Evolutionary conservation across 2,329 filamentous ascomycete species (phyloP), one percentile per base, ranked within the genome.

Genomic region (Curvularia spicifera): DNA sequence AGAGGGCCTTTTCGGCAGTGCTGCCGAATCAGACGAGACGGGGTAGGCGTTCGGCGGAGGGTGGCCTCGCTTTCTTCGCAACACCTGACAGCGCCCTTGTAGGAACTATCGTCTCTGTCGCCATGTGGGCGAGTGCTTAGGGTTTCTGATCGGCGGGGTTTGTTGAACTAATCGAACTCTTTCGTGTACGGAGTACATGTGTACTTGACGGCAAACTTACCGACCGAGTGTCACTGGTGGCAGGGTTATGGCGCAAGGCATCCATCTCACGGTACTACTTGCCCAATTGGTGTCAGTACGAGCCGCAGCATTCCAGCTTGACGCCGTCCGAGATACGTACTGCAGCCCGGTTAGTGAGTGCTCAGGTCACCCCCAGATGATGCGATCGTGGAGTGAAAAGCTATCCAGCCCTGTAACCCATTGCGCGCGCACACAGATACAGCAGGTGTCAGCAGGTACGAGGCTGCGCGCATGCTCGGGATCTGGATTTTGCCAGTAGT

Each of bases 401-500:
- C 47, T 45, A 20, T 35, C 24, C 29, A 45, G 51, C 31, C 39
- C 26, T 28, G 40, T 18, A 18, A 18, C 18, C 18, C 18, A 18
- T 18, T 18, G 18, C 18, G 18, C n/a, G 49, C 50, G 35, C 22
- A 33, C 42, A 48, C 29, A 46, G 44, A 22, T 20, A 43, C 22
- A 29, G 22, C 15, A 22, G 20, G 40, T 52, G 50, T 52, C 50
- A 52, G 50, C 50, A 28, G 39, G 20, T 20, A 51, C 50, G 13
- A 31, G 22, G 45, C 26, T 48, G 44, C 29, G 44, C 12, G 24
- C 24, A 29, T 49, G 35, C 9, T 40, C 50, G 28, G 50, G 28
- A 24, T 31, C 52, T 20, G 50, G 26, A 15, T 22, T n/a, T 53
- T 26, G 31, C 29, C 24, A 31, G 50, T 53, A 48, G 40, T 33